These are phyloP conservation scores for Pichia sp. DNA, from an alignment of 1,139 yeast genomes.

Conservation along the genomic window DNA sequence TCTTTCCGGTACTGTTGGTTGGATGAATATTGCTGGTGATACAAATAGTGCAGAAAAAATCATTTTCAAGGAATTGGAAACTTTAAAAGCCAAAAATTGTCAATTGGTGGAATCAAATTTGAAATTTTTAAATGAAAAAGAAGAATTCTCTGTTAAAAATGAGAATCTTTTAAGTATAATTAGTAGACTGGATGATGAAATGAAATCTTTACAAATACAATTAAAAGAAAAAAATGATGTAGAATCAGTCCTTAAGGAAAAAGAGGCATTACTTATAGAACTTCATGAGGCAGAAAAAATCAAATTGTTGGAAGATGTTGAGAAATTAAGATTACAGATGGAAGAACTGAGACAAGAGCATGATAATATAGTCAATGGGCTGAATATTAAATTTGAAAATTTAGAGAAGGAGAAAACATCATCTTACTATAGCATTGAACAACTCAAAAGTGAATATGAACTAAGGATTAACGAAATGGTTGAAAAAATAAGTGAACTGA, in stretches of 20 bases:
- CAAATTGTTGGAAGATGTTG: neutral
- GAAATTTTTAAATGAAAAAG: neutral
- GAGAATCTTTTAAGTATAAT: neutral
- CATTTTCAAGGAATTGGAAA: slow-evolving; percentile 3
- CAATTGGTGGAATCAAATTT: neutral
- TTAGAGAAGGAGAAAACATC: slow-evolving; percentile 1
- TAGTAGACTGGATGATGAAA: neutral
- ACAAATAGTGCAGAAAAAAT: neutral
- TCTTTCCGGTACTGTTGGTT: slow-evolving; percentile 6
- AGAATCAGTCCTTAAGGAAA: neutral
- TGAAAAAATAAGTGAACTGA: neutral
- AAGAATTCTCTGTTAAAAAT: neutral
- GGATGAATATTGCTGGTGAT: slow-evolving; percentile 8
- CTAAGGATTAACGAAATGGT: neutral
- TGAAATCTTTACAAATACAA: neutral
- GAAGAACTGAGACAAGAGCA: neutral
- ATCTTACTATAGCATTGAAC: neutral
- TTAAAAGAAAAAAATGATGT: neutral
- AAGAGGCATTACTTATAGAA: neutral
- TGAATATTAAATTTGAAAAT: neutral
- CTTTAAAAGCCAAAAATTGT: neutral
- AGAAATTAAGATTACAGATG: neutral
- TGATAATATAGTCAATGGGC: neutral
- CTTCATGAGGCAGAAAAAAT: neutral
- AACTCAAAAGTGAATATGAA: slow-evolving; percentile 1